Evolutionary conservation across 441 rosid species (phyloP), one percentile per base, ranked within the genome.

Genomic region (Euphorbia schlechtendalii): DNA sequence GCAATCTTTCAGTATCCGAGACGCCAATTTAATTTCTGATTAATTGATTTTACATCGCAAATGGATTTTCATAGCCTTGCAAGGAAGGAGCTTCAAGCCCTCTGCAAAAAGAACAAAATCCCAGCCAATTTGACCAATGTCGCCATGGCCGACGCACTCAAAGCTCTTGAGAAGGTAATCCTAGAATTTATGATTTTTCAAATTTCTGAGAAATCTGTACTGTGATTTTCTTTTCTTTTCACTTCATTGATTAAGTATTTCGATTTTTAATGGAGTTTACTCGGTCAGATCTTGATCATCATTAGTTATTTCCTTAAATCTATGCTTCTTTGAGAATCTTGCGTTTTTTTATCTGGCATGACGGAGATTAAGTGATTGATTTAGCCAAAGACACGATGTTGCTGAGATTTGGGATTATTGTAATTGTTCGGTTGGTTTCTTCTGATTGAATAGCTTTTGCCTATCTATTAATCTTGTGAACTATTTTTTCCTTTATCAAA

Each of bases 91-190:
- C 94, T 94, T 64, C 99, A 94, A 63, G 74, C 82, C 67, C 91
- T 94, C 67, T 94, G 97, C 89, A 94, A 94, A 92, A 80, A 41
- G 80, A 91, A 95, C 90, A 85, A 82, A 77, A 95, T 95, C 72
- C 86, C 97, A 0, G 99, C 97, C 20, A 91, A 91, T 63, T 73
- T 77, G 61, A 89, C 98, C 74, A 94, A 94, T 59, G 64, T 85
- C 38, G 96, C 97, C 79, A 94, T 94, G 98, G 98, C 87, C 11
- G 85, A 89, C 64, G 88, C 98, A 67, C 99, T 94, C 76, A 49
- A 73, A 48, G 72, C 82, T 78, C 91, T 91, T 65, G 78, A 81
- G 24, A 73, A 65, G 67, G 99, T 94, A 82, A 36, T 53, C 8
- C 45, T 27, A 14, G 30, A 17, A n/a, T 43, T 7, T 54, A 46